A percentile compares a stretch with the other conserved stretches of the same genome.
Evolutionary conservation across 2,329 filamentous ascomycete genomes (phyloP).

Genomic region (Paradendryphiella salina): DNA sequence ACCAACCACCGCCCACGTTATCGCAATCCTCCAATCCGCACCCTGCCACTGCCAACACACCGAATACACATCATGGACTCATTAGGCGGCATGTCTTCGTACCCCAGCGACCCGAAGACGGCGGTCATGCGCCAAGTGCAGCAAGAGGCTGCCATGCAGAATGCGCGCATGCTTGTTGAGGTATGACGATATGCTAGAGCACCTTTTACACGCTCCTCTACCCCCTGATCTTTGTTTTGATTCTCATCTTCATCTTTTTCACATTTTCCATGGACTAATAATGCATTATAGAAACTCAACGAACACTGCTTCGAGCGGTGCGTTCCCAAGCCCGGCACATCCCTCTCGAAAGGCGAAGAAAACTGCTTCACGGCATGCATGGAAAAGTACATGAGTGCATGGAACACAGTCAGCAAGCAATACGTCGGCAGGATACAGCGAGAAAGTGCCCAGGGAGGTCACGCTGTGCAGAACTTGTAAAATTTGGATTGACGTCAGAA

Average conservation of each 20-base stretch:
- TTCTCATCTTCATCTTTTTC: neutral
- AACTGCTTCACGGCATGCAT: conserved; percentile 57
- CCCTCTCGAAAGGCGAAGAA: conserved; percentile 55
- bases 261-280: too few species aligned
- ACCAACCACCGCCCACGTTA: conserved; percentile 4
- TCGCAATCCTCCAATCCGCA: neutral
- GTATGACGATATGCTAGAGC: neutral
- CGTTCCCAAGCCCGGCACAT: conserved; percentile 56
- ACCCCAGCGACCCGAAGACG: conserved; percentile 50
- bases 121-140: conserved; percentile 57
- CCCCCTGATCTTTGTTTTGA: neutral
- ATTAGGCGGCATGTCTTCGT: conserved; percentile 39
- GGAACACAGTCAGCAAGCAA: conserved; percentile 56
- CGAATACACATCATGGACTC: conserved; percentile 37
- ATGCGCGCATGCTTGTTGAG: conserved; percentile 56
- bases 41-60: conserved; percentile 1
- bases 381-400: conserved; percentile 60
- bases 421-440: conserved; percentile 56
- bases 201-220: neutral
- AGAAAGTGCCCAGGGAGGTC: conserved; percentile 27
- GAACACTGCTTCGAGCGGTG: conserved; percentile 61
- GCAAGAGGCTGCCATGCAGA: conserved; percentile 57
- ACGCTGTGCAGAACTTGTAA: conserved; percentile 14
- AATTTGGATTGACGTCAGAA: neutral
- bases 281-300: conserved; percentile 52